A percentile compares a stretch with the other conserved stretches of the same genome.
These are phyloP conservation scores for Ogataea paraovalis DNA, from an alignment of 805 yeast genomes.

Conservation along the genomic window DNA sequence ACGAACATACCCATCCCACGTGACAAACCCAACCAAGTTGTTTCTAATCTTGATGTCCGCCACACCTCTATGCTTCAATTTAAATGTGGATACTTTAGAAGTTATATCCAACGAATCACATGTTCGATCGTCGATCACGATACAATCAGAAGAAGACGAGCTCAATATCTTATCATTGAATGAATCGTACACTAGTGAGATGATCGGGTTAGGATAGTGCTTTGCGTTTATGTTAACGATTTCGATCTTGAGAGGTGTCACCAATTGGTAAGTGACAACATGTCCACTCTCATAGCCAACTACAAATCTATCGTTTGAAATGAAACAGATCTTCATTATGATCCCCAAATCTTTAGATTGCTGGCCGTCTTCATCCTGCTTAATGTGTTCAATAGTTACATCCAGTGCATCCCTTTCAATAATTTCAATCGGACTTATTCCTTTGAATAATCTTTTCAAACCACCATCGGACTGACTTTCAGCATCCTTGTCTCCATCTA, in stretches of 20 bases:
- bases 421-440: constrained; percentile 28
- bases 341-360: constrained; percentile 49
- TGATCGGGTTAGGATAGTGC: constrained; percentile 54
- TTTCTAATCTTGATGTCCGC: constrained; percentile 25
- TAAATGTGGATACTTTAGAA: constrained; percentile 5
- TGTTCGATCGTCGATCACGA: constrained; percentile 28
- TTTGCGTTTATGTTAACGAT: constrained; percentile 20
- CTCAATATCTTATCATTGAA: constrained; percentile 30
- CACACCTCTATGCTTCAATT: constrained; percentile 37
- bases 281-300: constrained; percentile 79
- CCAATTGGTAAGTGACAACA: constrained; percentile 32
- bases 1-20: constrained; percentile 51
- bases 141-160: constrained; percentile 46
- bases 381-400: constrained; percentile 10
- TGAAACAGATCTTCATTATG: constrained; percentile 53
- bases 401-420: constrained; percentile 24
- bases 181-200: constrained; percentile 37
- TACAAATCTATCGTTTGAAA: constrained; percentile 30
- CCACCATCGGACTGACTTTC: background rate
- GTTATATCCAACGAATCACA: constrained; percentile 4
- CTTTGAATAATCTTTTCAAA: constrained; percentile 32
- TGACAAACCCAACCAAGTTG: constrained; percentile 33
- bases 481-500: background rate
- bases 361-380: constrained; percentile 14
- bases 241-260: constrained; percentile 12